Evolutionary conservation across 2,329 filamentous ascomycete species (phyloP).

Genomic region (Eurotiales sp.): DNA sequence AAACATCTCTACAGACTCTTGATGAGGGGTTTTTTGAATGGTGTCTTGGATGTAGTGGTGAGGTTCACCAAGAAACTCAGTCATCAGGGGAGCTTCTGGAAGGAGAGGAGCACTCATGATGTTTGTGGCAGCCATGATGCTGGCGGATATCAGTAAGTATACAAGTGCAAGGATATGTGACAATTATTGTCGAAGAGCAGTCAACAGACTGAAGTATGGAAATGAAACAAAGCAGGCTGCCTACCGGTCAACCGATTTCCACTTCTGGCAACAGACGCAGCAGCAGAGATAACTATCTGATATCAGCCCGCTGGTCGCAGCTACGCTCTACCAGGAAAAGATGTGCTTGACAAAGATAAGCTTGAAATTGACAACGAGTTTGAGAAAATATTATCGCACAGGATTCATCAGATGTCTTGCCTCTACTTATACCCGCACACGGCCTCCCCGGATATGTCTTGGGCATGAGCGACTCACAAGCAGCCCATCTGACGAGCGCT

Average conservation of each 20-base stretch:
- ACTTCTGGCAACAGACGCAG: too few relatives aligned
- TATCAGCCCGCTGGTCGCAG: background rate
- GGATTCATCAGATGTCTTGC: constrained; percentile 19
- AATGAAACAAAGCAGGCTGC: too few relatives aligned
- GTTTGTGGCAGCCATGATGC: constrained; percentile 10
- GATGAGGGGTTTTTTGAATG: background rate
- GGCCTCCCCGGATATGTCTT: background rate
- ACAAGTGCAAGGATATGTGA: background rate
- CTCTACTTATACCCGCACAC: constrained; percentile 3
- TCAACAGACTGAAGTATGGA: too few relatives aligned
- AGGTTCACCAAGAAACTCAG: background rate
- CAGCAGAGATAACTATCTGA: background rate
- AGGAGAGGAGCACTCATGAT: constrained; percentile 7
- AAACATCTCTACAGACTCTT: background rate
- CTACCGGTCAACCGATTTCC: too few relatives aligned
- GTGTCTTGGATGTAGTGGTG: background rate
- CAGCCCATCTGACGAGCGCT: too few relatives aligned
- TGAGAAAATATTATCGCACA: background rate
- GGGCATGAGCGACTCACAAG: background rate
- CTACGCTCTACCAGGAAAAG: background rate
- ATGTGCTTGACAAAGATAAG: too few relatives aligned
- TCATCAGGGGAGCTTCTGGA: constrained; percentile 1
- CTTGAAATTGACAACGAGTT: background rate
- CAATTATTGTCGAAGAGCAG: too few relatives aligned
- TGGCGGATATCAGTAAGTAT: background rate